Evolutionary conservation across 495 filamentous ascomycete genomes (phyloP).

Genomic region (Lentithecium fluviatile): DNA sequence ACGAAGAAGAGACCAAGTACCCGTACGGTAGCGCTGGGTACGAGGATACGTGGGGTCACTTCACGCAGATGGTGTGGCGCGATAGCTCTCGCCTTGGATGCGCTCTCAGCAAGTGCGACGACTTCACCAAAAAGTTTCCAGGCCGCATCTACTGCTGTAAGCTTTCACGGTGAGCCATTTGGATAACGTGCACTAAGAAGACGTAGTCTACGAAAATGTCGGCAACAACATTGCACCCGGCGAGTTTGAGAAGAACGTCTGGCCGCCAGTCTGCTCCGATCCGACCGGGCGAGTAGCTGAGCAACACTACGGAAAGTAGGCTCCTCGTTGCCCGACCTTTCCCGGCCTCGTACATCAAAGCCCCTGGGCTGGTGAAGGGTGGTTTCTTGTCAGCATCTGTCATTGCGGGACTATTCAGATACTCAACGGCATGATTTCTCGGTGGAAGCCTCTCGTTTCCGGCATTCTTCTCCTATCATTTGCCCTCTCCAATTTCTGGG

Average conservation of each 20-base stretch:
- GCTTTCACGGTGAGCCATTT: neutral
- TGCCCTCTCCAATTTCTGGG: too few species aligned
- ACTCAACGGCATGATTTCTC: too few species aligned
- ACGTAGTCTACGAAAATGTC: conserved; percentile 22
- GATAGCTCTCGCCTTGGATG: conserved; percentile 69
- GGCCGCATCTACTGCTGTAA: conserved; percentile 32
- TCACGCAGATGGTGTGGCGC: conserved; percentile 82
- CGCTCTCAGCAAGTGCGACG: conserved; percentile 41
- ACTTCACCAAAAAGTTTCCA: neutral
- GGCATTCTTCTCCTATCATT: too few species aligned
- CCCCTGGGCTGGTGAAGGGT: too few species aligned
- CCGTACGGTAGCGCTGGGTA: conserved; percentile 59
- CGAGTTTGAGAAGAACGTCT: conserved; percentile 24
- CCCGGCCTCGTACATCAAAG: too few species aligned
- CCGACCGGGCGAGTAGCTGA: neutral
- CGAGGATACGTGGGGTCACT: conserved; percentile 68
- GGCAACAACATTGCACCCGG: conserved; percentile 20
- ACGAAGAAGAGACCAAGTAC: conserved; percentile 33
- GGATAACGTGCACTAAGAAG: neutral
- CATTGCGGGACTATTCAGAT: too few species aligned
- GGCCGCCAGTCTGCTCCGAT: conserved; percentile 6
- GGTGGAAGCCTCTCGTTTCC: too few species aligned
- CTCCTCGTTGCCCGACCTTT: too few species aligned
- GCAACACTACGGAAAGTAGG: neutral
- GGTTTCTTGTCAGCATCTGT: too few species aligned